These are phyloP conservation scores for Aspergillus brasiliensis DNA, from an alignment of 2,329 filamentous ascomycete genomes.

Conservation along the genomic window DNA sequence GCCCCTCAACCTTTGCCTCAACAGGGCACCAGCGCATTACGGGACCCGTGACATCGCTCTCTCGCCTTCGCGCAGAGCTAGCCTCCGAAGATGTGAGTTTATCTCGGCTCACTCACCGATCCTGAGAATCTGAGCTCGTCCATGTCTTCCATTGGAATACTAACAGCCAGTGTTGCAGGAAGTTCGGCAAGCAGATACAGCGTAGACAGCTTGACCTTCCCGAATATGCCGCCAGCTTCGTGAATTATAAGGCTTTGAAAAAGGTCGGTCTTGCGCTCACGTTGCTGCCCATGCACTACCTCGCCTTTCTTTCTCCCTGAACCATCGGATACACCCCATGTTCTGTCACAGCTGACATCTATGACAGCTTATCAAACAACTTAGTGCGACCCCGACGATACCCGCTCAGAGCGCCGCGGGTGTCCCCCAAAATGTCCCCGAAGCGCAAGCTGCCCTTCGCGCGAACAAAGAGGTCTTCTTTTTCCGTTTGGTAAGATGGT, in stretches of 20 bases:
- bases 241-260: conserved; percentile 98
- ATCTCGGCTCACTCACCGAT: not conserved
- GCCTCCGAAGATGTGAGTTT: conserved; percentile 25
- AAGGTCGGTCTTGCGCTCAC: conserved; percentile 65
- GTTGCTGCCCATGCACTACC: not conserved
- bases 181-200: conserved; percentile 99
- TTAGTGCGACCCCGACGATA: conserved; percentile 87
- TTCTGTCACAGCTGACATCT: conserved; percentile 30
- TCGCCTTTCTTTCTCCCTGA: not conserved
- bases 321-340: not conserved
- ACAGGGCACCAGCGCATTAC: conserved; percentile 11
- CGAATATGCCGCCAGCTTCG: conserved; percentile 98
- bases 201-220: conserved; percentile 98
- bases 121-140: not conserved
- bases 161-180: conserved; percentile 61
- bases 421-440: conserved; percentile 51
- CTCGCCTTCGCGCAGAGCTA: conserved; percentile 8
- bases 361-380: conserved; percentile 90
- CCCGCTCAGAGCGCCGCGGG: conserved; percentile 68
- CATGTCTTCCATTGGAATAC: not conserved
- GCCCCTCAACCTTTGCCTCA: conserved; percentile 2
- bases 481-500: conserved; percentile 79
- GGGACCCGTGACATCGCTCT: conserved; percentile 8
- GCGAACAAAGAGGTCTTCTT: conserved; percentile 99
- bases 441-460: conserved; percentile 87